phyloP scores from a whole-genome alignment of 2,329 filamentous ascomycete species.

The Ramularia endophylla region DNA sequence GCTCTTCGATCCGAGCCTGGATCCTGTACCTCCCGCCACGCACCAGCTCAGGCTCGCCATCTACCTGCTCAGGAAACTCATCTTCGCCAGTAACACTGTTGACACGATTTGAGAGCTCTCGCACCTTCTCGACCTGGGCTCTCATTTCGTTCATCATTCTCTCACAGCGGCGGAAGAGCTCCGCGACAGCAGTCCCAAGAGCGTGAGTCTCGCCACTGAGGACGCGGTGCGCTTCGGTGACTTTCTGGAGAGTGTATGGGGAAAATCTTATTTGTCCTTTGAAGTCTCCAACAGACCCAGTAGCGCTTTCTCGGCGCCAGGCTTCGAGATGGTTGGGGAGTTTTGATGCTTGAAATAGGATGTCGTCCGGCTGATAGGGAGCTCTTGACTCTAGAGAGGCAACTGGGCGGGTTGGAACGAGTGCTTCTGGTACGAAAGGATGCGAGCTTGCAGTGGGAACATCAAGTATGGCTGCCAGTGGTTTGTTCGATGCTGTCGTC shows the following conservation, averaged over 20 bases:
- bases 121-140: constrained; percentile 61
- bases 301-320: constrained; percentile 14
- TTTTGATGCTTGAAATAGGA: constrained; percentile 52
- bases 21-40: constrained; percentile 42
- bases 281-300: constrained; percentile 44
- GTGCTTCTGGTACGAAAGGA: constrained; percentile 28
- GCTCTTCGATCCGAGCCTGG: constrained; percentile 52
- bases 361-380: constrained; percentile 44
- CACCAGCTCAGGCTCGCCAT: constrained; percentile 27
- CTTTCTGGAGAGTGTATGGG: constrained; percentile 62
- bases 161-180: constrained; percentile 66
- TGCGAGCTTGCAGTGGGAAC: constrained; percentile 54
- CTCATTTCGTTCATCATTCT: constrained; percentile 61
- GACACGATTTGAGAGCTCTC: constrained; percentile 59
- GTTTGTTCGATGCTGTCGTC: constrained; percentile 31
- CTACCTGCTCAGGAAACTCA: constrained; percentile 37
- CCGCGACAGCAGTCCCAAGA: constrained; percentile 63
- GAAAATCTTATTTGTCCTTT: constrained; percentile 65
- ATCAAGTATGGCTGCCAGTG: constrained; percentile 46
- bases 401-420: constrained; percentile 13
- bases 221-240: constrained; percentile 67
- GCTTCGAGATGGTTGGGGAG: constrained; percentile 44
- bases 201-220: constrained; percentile 63
- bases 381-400: constrained; percentile 57
- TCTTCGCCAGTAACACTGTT: constrained; percentile 60